Conservation (phyloP, 805 yeast species). For the Metschnikowia baotianmanensis region DNA sequence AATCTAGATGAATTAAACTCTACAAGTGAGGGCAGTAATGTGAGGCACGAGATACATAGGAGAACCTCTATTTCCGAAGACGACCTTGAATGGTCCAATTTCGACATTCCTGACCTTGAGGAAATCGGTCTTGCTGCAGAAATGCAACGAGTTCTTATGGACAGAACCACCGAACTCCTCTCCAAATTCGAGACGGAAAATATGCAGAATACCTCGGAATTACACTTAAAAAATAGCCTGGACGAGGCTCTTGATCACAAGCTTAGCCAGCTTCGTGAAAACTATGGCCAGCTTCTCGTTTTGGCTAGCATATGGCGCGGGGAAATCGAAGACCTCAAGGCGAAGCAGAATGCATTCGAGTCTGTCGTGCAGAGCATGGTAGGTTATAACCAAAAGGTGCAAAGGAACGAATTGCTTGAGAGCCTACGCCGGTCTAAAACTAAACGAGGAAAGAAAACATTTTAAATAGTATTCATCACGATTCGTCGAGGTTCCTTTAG, state of each 20-base stretch:
- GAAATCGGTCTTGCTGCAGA: slow-evolving; percentile 30
- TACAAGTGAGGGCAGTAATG: not conserved
- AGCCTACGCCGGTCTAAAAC: slow-evolving; percentile 30
- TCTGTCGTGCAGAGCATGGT: slow-evolving; percentile 85
- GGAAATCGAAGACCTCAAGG: slow-evolving; percentile 46
- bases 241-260: slow-evolving; percentile 32
- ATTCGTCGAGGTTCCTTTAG: no score
- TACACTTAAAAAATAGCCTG: slow-evolving; percentile 23
- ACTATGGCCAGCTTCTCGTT: slow-evolving; percentile 26
- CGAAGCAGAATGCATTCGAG: slow-evolving; percentile 76
- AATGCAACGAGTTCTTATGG: slow-evolving; percentile 24
- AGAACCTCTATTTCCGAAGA: slow-evolving; percentile 26
- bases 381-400: slow-evolving; percentile 82
- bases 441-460: slow-evolving; percentile 19
- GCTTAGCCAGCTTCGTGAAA: slow-evolving; percentile 30
- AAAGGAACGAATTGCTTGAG: slow-evolving; percentile 47
- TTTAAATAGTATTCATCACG: not conserved
- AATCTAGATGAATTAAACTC: slow-evolving; percentile 54
- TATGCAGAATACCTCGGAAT: slow-evolving; percentile 30
- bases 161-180: slow-evolving; percentile 26
- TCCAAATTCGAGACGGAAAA: slow-evolving; percentile 35
- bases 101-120: slow-evolving; percentile 34
- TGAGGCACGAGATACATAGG: slow-evolving; percentile 9
- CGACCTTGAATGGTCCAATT: slow-evolving; percentile 37
- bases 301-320: slow-evolving; percentile 50